A percentile compares a stretch with the other conserved stretches of the same genome.
phyloP scores from a whole-genome alignment of 2,329 filamentous ascomycete species.

The Cyphellophora europaea region DNA sequence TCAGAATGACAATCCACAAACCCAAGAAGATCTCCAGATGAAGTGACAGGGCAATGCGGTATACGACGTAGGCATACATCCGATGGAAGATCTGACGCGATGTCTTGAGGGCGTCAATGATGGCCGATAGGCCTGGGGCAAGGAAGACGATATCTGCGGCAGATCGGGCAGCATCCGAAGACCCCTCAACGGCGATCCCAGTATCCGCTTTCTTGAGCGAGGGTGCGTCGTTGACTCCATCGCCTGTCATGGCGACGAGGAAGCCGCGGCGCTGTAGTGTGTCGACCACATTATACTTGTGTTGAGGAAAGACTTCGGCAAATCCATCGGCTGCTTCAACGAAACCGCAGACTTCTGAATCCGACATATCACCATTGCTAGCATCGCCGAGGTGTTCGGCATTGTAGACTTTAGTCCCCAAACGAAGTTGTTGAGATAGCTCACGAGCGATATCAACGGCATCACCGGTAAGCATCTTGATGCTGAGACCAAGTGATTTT shows the following conservation, averaged over 20 bases:
- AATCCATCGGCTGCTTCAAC: constrained; percentile 93
- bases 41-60: constrained; percentile 85
- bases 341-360: constrained; percentile 90
- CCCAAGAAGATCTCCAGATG: constrained; percentile 88
- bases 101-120: constrained; percentile 87
- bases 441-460: constrained; percentile 88
- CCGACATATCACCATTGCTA: constrained; percentile 78
- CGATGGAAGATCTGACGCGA: constrained; percentile 93
- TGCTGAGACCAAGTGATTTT: constrained; percentile 75
- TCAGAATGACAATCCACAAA: constrained; percentile 83
- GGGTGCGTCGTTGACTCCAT: constrained; percentile 89
- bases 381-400: constrained; percentile 85
- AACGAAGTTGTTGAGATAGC: constrained; percentile 81
- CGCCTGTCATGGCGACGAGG: constrained; percentile 91
- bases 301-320: constrained; percentile 87
- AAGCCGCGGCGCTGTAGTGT: constrained; percentile 90
- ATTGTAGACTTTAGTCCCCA: constrained; percentile 90
- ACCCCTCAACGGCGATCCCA: constrained; percentile 88
- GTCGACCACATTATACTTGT: constrained; percentile 92
- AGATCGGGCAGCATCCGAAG: constrained; percentile 81
- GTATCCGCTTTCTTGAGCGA: constrained; percentile 94
- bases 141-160: constrained; percentile 92
- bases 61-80: constrained; percentile 94
- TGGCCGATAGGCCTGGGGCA: constrained; percentile 79
- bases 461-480: constrained; percentile 96